Conservation (phyloP, 306 rosid species). For the Psophocarpus tetragonolobus region DNA sequence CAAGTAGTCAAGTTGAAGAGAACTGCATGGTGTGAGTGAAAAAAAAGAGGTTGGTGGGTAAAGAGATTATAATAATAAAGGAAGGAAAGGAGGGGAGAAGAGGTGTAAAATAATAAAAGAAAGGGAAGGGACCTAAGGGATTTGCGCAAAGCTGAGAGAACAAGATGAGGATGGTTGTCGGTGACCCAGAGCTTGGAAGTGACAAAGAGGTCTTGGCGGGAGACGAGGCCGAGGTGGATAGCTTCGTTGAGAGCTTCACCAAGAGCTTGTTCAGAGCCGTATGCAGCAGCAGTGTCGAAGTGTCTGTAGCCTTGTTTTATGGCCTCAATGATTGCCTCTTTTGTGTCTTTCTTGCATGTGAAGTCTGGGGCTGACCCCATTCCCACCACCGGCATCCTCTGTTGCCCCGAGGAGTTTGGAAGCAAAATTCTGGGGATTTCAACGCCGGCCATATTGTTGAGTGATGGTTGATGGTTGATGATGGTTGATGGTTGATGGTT, state of each 20-base stretch:
- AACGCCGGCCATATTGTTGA: background rate
- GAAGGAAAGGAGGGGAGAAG: too few species aligned
- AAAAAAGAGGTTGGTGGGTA: too few species aligned
- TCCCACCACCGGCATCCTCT: constrained; percentile 42
- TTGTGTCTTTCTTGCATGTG: constrained; percentile 45
- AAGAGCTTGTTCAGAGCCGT: constrained; percentile 44
- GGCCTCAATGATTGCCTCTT: constrained; percentile 46
- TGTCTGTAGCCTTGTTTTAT: constrained; percentile 50
- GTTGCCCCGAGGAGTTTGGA: background rate
- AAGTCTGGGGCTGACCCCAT: constrained; percentile 57
- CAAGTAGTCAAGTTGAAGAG: constrained; percentile 49
- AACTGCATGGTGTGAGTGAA: constrained; percentile 15
- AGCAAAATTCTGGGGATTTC: constrained; percentile 39
- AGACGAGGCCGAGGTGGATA: constrained; percentile 33
- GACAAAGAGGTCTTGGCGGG: constrained; percentile 47
- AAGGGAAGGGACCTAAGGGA: constrained; percentile 49
- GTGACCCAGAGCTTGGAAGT: constrained; percentile 59
- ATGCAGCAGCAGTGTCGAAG: constrained; percentile 51
- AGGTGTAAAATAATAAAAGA: too few species aligned
- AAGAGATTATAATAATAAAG: too few species aligned
- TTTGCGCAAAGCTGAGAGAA: constrained; percentile 38
- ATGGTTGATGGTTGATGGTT: too few species aligned
- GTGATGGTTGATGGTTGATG: too few species aligned
- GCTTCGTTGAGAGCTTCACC: constrained; percentile 52
- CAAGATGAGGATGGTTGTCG: constrained; percentile 49